Conservation (phyloP, 306 rosid genomes). For the Vigna trinervia region DNA sequence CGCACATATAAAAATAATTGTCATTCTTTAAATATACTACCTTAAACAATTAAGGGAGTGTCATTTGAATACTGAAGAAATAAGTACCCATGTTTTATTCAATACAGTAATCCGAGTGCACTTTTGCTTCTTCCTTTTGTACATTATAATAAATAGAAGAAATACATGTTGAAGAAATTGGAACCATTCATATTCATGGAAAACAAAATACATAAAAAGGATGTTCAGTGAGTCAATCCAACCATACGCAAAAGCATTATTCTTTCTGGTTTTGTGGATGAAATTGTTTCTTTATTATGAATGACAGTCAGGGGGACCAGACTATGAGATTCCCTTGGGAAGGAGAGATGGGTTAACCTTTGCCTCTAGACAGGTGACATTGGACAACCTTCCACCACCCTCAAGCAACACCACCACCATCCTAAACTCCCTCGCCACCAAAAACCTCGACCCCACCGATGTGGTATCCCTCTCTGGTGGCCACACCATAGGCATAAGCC, state of each 20-base stretch:
- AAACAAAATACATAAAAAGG: too few relatives aligned
- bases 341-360: conserved; percentile 62
- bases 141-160: not conserved
- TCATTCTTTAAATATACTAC: not conserved
- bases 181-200: too few relatives aligned
- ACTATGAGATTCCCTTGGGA: conserved; percentile 65
- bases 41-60: too few relatives aligned
- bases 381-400: conserved; percentile 59
- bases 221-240: too few relatives aligned
- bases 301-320: conserved; percentile 75
- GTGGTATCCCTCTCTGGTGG: conserved; percentile 75
- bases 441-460: conserved; percentile 63
- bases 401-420: conserved; percentile 48
- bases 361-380: conserved; percentile 46
- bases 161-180: too few relatives aligned
- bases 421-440: conserved; percentile 49
- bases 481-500: conserved; percentile 73
- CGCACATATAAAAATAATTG: not conserved
- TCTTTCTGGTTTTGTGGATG: too few relatives aligned
- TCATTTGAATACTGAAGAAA: too few relatives aligned
- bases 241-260: too few relatives aligned
- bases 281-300: too few relatives aligned
- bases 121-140: too few relatives aligned
- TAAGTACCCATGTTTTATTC: not conserved
- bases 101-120: too few relatives aligned